Conservation (phyloP, 495 filamentous ascomycete species). For the Annulohypoxylon moriforme region DNA sequence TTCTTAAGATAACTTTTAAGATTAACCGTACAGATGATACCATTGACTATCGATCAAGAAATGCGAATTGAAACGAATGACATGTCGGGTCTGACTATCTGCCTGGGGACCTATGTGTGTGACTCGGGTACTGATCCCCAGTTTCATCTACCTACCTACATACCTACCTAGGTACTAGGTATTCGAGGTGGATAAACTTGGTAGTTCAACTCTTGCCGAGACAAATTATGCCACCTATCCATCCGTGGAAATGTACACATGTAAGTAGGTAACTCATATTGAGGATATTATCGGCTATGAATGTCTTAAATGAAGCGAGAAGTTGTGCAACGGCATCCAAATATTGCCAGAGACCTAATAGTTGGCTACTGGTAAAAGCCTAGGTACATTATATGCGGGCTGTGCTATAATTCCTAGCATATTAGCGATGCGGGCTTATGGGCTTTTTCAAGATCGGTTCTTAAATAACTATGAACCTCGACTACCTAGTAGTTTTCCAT, state of each 20-base stretch:
- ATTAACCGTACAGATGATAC: not conserved
- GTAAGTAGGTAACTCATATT: not conserved
- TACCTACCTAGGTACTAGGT: not conserved
- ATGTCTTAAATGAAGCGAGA: slow-evolving; percentile 4
- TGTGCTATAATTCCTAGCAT: not conserved
- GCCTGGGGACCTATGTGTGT: not conserved
- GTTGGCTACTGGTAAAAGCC: too few species aligned
- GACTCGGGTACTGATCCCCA: not conserved
- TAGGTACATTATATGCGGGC: too few species aligned
- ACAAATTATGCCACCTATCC: not conserved
- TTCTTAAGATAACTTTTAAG: not conserved
- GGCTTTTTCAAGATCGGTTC: not conserved
- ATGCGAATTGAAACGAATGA: not conserved
- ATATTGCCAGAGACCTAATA: too few species aligned
- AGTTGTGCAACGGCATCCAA: not conserved
- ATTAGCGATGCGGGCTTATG: not conserved
- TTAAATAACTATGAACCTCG: not conserved
- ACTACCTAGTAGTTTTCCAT: not conserved
- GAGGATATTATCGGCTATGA: not conserved
- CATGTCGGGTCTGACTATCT: not conserved
- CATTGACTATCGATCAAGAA: not conserved
- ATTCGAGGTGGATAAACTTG: not conserved
- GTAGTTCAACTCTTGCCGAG: not conserved
- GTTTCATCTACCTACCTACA: not conserved
- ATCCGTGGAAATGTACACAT: not conserved